Base-by-base conservation (phyloP, 176 grass and related monocot species). In the Cenchrus americanus region DNA sequence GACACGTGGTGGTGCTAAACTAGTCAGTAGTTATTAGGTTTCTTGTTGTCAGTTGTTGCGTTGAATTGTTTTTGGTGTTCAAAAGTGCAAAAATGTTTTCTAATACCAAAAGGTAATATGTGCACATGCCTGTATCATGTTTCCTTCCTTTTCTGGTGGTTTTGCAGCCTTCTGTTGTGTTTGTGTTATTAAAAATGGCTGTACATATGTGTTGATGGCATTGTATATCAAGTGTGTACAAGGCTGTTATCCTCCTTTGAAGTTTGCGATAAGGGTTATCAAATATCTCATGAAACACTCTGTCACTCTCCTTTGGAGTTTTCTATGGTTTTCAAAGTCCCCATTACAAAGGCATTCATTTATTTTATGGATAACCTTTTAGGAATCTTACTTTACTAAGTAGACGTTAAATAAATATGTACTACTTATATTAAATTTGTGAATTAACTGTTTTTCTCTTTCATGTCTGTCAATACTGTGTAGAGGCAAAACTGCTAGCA, bases 401-500 rank as follows among this genome's bases (percentile, higher is more conserved):
- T 0, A 27, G 4, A 41, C n/a, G 46, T 40, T 62, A n/a, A 62
- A 24, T 42, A 8, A 19, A 42, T 37, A 10, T 53, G 12, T 30
- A 24, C 6, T 0, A 51, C 14, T 79, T 62, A 2, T 43, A 40
- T 62, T 71, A 14, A 52, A 0, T 50, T 53, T 24, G 10, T 66
- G 83, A 62, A n/a, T 22, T n/a, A 8, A 37, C 23, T 51, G 14
- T 19, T 41, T 71, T 69, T 63, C 24, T 8, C 42, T 68, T 75
- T 83, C 42, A 19, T 44, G 52, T 19, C 66, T 23, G 15, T 40
- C 7, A 0, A 21, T 14, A 54, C 14, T 71, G 5, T 51, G 75
- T 58, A 64, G 27, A 85, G 17, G 7, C 14, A 69, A 85, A 48
- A 13, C 66, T 79, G 68, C 42, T 54, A 74, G 17, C 15, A 24